phyloP scores from a whole-genome alignment of 192 early-diverging fungal genomes.

The Gonapodya sp. region DNA sequence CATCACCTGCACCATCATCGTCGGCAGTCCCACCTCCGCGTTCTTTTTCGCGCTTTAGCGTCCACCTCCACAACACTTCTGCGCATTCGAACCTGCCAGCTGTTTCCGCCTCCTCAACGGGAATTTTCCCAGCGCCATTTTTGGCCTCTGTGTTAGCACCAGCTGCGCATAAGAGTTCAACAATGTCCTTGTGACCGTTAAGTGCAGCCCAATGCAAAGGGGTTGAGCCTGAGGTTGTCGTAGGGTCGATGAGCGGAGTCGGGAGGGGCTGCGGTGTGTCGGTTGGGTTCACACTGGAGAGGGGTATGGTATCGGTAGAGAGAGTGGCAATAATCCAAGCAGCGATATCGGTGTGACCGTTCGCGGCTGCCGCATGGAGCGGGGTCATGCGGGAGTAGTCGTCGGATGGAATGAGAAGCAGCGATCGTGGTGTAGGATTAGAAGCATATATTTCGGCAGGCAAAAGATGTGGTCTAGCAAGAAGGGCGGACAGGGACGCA shows the following conservation, averaged over 20 bases:
- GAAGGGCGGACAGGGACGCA: slow-evolving; percentile 21
- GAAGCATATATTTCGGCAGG: slow-evolving; percentile 15
- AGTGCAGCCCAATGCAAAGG: slow-evolving; percentile 79
- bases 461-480: slow-evolving; percentile 11
- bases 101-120: not conserved
- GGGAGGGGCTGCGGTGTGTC: not conserved
- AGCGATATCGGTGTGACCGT: slow-evolving; percentile 61
- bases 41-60: not conserved
- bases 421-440: slow-evolving; percentile 13
- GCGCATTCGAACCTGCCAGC: not conserved
- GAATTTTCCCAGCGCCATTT: not conserved
- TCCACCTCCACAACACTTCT: not conserved
- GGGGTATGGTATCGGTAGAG: slow-evolving; percentile 18
- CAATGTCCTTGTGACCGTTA: slow-evolving; percentile 64
- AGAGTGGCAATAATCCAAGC: slow-evolving; percentile 41
- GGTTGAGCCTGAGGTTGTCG: slow-evolving; percentile 55
- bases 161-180: slow-evolving; percentile 44
- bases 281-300: slow-evolving; percentile 11
- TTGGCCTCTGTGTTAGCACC: slow-evolving; percentile 53
- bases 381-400: slow-evolving; percentile 54
- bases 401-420: slow-evolving; percentile 13
- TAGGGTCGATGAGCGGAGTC: slow-evolving; percentile 26
- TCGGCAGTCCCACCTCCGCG: not conserved
- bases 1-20: not conserved
- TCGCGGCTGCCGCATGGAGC: slow-evolving; percentile 74